These are phyloP conservation scores for Cryptococcus sp. DNA, from an alignment of 1,284 basidiomycete genomes.

Conservation along the genomic window DNA sequence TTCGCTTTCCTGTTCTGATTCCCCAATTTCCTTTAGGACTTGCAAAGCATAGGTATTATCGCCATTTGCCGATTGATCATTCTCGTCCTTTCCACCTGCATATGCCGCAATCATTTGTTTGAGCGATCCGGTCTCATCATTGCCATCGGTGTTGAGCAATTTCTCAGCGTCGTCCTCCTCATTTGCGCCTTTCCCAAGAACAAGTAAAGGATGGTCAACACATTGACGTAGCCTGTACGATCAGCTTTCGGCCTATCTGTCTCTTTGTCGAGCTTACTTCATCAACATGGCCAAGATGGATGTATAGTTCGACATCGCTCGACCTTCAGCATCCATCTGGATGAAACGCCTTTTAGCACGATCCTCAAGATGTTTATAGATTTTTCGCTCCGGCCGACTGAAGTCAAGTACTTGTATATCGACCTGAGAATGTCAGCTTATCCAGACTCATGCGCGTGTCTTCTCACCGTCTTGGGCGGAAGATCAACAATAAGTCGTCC, in stretches of 20 bases:
- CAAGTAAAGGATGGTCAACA: conserved; percentile 76
- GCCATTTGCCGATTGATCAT: conserved; percentile 32
- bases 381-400: conserved; percentile 67
- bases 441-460: background rate
- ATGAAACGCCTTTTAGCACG: conserved; percentile 56
- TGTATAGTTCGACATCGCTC: conserved; percentile 78
- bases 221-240: conserved; percentile 68
- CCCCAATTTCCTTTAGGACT: conserved; percentile 59
- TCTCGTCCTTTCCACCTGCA: conserved; percentile 48
- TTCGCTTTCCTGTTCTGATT: conserved; percentile 52
- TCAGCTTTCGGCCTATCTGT: conserved; percentile 3
- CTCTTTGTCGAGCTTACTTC: conserved; percentile 55
- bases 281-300: conserved; percentile 87
- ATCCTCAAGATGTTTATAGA: conserved; percentile 58
- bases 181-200: conserved; percentile 52
- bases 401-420: conserved; percentile 68
- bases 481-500: conserved; percentile 86
- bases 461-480: conserved; percentile 70
- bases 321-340: conserved; percentile 66
- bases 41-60: conserved; percentile 57
- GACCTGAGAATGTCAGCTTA: conserved; percentile 48
- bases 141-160: conserved; percentile 44
- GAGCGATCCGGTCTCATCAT: conserved; percentile 54
- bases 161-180: conserved; percentile 51
- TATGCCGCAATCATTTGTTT: conserved; percentile 63